Evolutionary conservation across 495 filamentous ascomycete genomes (phyloP), one percentile per base, ranked within the genome.

Genomic region (Viridothelium virens): DNA sequence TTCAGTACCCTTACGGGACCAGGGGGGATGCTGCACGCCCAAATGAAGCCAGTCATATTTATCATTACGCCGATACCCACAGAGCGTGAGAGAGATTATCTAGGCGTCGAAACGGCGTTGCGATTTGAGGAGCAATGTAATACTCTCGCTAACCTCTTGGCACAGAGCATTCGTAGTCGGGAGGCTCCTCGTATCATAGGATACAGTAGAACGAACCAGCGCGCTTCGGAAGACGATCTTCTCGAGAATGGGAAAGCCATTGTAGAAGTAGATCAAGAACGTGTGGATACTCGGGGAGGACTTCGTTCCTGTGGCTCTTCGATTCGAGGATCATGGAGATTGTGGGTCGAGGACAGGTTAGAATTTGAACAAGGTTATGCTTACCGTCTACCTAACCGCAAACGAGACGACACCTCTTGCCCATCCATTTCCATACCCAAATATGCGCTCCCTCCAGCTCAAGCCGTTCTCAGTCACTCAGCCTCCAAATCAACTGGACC

Each of bases 271-370:
- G 53, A 59, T 36, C 53, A 59, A 59, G 53, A 59, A 18, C 36
- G 14, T 59, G 53, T 59, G 6, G n/a, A 33, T 9, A 4, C 10
- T 6, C 3, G 31, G 10, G 10, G 5, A 14, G 16, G 53, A 59
- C 31, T 9, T 7, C 25, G 53, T 33, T 14, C 6, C 7, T 5
- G 31, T 5, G 31, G 6, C 18, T 3, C 31, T 59, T 34, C 25
- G 31, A 59, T 59, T 36, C 53, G 14, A 59, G 53, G 53, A 36
- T 59, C 53, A 34, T 59, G 53, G 53, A 59, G 53, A 59, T 59
- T 59, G 53, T 59, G 53, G 53, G 53, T 59, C 6, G 53, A 59
- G 53, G 53, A 36, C 36, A 18, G 53, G 7, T 9, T 59, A 36
- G 53, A 7, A 36, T 59, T 59, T 14, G 53, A 59, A 59, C n/a